Conservation (phyloP, 1,284 basidiomycete species). For the Crocinoboletus sp. region DNA sequence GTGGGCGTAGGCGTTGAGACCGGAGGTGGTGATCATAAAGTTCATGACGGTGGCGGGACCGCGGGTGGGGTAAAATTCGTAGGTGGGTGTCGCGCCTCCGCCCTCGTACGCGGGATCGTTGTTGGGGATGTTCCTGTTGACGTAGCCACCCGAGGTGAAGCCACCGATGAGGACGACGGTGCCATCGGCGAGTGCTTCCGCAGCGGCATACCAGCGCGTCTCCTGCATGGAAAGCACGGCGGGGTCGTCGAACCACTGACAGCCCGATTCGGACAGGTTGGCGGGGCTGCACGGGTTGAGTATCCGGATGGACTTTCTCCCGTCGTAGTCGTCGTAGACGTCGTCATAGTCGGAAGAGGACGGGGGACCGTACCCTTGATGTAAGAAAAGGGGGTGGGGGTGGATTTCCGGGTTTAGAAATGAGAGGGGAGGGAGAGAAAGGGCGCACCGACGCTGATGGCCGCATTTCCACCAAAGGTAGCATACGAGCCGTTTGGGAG, state of each 20-base stretch:
- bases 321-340: conserved; percentile 61
- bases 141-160: conserved; percentile 80
- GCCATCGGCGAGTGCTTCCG: conserved; percentile 67
- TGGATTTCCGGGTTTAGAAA: conserved; percentile 30
- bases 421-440: too few species aligned
- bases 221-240: conserved; percentile 65
- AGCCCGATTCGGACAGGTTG: conserved; percentile 43
- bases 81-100: conserved; percentile 32
- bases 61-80: conserved; percentile 47
- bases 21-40: conserved; percentile 37
- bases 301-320: conserved; percentile 61
- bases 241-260: conserved; percentile 78
- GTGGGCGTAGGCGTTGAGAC: conserved; percentile 56
- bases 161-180: conserved; percentile 71
- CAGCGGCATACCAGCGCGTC: conserved; percentile 82
- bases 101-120: conserved; percentile 58
- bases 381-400: not conserved
- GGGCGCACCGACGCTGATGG: conserved; percentile 50
- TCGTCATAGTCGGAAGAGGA: conserved; percentile 40
- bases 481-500: conserved; percentile 56
- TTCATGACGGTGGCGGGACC: conserved; percentile 41
- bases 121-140: conserved; percentile 77
- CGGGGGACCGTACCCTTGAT: conserved; percentile 34
- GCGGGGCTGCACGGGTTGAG: conserved; percentile 65
- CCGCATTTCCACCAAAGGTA: conserved; percentile 70